Percentiles rank a stretch among this genome's conserved stretches.
Evolutionary conservation across 1,284 basidiomycete genomes (phyloP).

Genomic region (Schizopora paradoxa): DNA sequence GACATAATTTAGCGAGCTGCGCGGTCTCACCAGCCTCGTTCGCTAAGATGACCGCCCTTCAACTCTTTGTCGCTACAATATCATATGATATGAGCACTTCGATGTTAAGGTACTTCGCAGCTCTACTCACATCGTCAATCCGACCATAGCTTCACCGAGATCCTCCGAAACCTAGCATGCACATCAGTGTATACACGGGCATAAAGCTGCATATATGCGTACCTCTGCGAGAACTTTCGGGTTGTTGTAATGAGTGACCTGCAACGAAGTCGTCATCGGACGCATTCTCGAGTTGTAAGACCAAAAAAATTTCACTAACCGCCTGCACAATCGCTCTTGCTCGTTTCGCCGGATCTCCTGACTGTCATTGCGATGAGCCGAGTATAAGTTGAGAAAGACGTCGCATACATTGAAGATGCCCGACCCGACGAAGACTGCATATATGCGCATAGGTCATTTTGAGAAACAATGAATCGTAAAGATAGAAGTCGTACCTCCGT

Average conservation of each 20-base stretch:
- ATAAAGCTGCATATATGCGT: slow-evolving; percentile 17
- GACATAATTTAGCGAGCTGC: too few relatives aligned
- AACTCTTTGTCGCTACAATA: slow-evolving; percentile 49
- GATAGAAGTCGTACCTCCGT: slow-evolving; percentile 70
- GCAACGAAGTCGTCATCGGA: slow-evolving; percentile 14
- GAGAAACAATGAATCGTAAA: slow-evolving; percentile 9
- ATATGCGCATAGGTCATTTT: slow-evolving; percentile 15
- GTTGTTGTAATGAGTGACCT: slow-evolving; percentile 96
- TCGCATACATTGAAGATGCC: slow-evolving; percentile 84
- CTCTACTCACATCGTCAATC: slow-evolving; percentile 73
- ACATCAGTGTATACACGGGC: slow-evolving; percentile 1
- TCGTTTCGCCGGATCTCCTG: slow-evolving; percentile 89
- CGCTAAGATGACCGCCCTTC: slow-evolving; percentile 54
- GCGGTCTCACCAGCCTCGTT: slow-evolving; percentile 48
- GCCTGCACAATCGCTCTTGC: slow-evolving; percentile 98
- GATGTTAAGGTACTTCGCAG: slow-evolving; percentile 2
- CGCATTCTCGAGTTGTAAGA: not conserved
- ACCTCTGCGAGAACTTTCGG: slow-evolving; percentile 79
- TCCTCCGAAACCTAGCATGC: slow-evolving; percentile 74
- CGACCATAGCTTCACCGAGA: slow-evolving; percentile 90
- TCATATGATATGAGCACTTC: slow-evolving; percentile 6
- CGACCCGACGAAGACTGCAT: slow-evolving; percentile 84
- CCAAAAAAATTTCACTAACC: slow-evolving; percentile 43
- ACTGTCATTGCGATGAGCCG: slow-evolving; percentile 41
- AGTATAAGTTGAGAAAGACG: slow-evolving; percentile 7